Percentiles rank a stretch among this genome's conserved stretches.
phyloP scores from a whole-genome alignment of 202 grass and related monocot species.

The Setaria viridis region DNA sequence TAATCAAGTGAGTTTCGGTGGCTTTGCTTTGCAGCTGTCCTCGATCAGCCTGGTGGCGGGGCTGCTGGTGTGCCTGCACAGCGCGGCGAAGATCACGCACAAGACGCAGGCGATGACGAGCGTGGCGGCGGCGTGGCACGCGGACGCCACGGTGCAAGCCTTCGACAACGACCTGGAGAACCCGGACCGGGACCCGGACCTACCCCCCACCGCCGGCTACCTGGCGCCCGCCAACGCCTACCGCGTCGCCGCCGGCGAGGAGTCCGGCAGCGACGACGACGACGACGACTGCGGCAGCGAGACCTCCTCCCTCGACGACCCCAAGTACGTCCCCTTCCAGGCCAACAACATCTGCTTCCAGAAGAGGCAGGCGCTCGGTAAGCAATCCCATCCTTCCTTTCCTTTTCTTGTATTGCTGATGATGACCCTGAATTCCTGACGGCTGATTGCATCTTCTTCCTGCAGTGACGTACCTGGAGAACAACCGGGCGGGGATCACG shows the following conservation, averaged over 20 bases:
- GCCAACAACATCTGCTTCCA: conserved; percentile 65
- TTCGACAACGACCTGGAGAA: conserved; percentile 55
- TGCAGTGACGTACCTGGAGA: conserved; percentile 95
- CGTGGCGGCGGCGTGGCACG: conserved; percentile 85
- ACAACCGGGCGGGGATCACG: conserved; percentile 87
- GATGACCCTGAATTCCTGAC: background rate
- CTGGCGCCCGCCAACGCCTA: conserved; percentile 56
- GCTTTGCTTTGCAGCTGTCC: conserved; percentile 54
- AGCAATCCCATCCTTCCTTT: background rate
- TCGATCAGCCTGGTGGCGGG: conserved; percentile 68
- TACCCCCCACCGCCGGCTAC: conserved; percentile 46
- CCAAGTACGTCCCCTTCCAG: conserved; percentile 60
- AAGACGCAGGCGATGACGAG: conserved; percentile 92
- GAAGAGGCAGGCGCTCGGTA: conserved; percentile 88
- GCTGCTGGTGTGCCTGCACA: conserved; percentile 74
- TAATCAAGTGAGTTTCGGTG: no score
- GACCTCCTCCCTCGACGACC: conserved; percentile 40
- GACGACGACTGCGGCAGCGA: conserved; percentile 44
- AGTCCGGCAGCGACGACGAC: conserved; percentile 30
- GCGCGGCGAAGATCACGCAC: conserved; percentile 93
- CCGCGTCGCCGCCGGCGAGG: conserved; percentile 46
- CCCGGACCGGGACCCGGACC: conserved; percentile 53
- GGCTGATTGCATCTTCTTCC: background rate
- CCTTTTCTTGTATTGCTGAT: background rate
- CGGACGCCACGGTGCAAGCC: conserved; percentile 75